Base-by-base conservation (phyloP, 345 rosid genomes). In the Lepidium sativum region DNA sequence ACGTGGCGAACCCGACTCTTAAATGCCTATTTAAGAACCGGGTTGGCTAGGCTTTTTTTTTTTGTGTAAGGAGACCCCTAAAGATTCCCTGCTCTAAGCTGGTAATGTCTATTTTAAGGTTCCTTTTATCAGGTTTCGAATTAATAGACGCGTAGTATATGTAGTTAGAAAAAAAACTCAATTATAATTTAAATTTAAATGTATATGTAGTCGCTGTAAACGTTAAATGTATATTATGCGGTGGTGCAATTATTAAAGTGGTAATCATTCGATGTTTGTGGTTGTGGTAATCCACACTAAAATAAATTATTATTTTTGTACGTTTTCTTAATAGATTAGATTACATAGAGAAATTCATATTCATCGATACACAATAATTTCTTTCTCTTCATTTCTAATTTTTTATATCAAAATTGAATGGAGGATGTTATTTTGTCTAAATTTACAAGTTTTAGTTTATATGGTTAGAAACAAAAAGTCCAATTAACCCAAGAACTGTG, bases 141-240 rank as follows among this genome's bases (percentile, higher is more conserved):
- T n/a, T n/a, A n/a, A n/a, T n/a, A n/a, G n/a, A n/a, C n/a, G n/a
- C n/a, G n/a, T n/a, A n/a, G n/a, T n/a, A n/a, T n/a, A n/a, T n/a
- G n/a, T n/a, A n/a, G n/a, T n/a, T n/a, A n/a, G n/a, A n/a, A n/a
- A n/a, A n/a, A n/a, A n/a, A n/a, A n/a, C n/a, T n/a, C n/a, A n/a
- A n/a, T n/a, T n/a, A n/a, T n/a, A n/a, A n/a, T n/a, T n/a, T n/a
- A n/a, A n/a, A n/a, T n/a, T n/a, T n/a, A n/a, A n/a, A n/a, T n/a
- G n/a, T n/a, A n/a, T n/a, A n/a, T n/a, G n/a, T n/a, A n/a, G n/a
- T n/a, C 10, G 2, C 44, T 47, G 58, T 55, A 63, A 47, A 39
- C 48, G 69, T 57, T 8, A 35, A 49, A 23, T 67, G 57, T 70
- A 63, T 57, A 71, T 37, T 62, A 70, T 49, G 60, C 47, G 53